Base-by-base conservation (phyloP, 2,329 filamentous ascomycete genomes). In the Neospermospora avenae region DNA sequence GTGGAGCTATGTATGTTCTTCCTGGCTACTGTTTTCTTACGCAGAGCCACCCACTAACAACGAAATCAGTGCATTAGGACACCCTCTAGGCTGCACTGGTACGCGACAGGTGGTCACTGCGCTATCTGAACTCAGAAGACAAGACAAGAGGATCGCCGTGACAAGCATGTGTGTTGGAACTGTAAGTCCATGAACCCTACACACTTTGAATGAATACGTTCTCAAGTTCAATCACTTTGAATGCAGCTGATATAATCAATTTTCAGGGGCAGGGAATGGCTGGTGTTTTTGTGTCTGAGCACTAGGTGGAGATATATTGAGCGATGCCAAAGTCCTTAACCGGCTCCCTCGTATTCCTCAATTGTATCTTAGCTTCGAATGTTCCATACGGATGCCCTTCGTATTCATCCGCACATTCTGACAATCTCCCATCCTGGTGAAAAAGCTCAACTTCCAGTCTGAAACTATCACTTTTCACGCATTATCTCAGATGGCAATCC, bases 111-210 rank as follows among this genome's bases (percentile, higher is more conserved):
- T 98, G 53, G 92, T 90, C 71, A 98, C 93, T 14, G 78, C 97
- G 69, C 79, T 98, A 63, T 95, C 91, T 62, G 93, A 97, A 83
- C 78, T 98, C 67, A 88, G 85, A 81, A 82, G 93, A 73, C 93
- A 85, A 57, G 85, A 87, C 64, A 83, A 95, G 82, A 89, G 88
- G 81, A 78, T 98, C 65, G 93, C 93, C 54, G 85, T 96, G 46
- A 96, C 91, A 20, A 93, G 89, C 74, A 98, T 98, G 93, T 98
- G 93, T 74, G 80, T 98, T 53, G 93, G 93, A 59, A 97, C 93
- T 3, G 93, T 68, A 63, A 62, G 67, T 64, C 51, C n/a, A 35
- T 20, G 6, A 45, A 37, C 13, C 37, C 8, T 24, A 18, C 13
- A 22, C 37, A n/a, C 6, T 5, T 22, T 22, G 28, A 3, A n/a